Base-by-base conservation (phyloP, 495 filamentous ascomycete genomes). In the Trichoderma orchidacearum region DNA sequence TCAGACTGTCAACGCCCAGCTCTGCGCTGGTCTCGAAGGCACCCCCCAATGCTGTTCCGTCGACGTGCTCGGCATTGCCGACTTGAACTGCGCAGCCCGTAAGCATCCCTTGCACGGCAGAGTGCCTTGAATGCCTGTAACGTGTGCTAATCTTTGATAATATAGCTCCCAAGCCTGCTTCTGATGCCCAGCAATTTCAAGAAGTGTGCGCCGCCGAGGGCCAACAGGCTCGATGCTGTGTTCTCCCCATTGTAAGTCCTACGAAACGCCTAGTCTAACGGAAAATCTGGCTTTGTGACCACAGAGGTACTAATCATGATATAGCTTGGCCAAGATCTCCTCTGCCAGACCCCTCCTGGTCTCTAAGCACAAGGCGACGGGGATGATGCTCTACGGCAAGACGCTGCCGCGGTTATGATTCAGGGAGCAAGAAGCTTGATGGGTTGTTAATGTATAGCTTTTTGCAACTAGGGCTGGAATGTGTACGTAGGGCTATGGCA, bases 1-100 rank as follows among this genome's bases (percentile, higher is more conserved):
- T 3, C 65, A 63, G 60, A 69, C 69, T 59, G 55, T 66, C 29
- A 53, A 36, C 54, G 56, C 63, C 59, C 63, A 66, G 29, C 18
- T 51, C 15, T 51, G 45, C 54, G 50, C 32, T n/a, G 30, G 58
- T 30, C 30, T 59, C 23, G 34, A 18, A 38, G 61, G 55, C 8
- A 35, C 15, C 12, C 13, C 34, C 1, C 41, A 48, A 9, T 48
- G 41, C 32, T 38, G 32, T 17, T n/a, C 34, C 32, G 30, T 25
- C 7, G 32, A 38, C 23, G 32, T 23, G 3, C 28, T 38, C 1
- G 55, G 56, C 30, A 28, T 56, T 32, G 52, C 61, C 56, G 63
- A 63, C 56, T 48, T 60, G 48, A 53, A 56, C 32, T 25, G 28
- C 3, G 21, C 21, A 2, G 8, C 17, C 15, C 23, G 34, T 38